phyloP scores from a whole-genome alignment of 208 protist genomes.

The Acanthamoeba sp. region DNA sequence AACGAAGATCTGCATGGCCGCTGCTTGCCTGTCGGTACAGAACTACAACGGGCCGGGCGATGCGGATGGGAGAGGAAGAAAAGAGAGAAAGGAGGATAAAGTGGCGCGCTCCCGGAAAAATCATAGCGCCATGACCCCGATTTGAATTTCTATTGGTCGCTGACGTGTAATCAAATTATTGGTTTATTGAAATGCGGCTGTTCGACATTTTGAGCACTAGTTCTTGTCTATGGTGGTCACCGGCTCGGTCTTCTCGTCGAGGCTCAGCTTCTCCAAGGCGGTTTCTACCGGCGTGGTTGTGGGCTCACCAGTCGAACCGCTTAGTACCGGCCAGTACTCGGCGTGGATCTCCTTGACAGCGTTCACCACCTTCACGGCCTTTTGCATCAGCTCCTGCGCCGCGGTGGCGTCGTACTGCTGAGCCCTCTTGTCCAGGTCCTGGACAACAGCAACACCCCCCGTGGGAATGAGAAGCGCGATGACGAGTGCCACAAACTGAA shows the following conservation, averaged over 20 bases:
- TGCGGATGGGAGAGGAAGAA: conserved; percentile 66
- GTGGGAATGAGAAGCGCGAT: too few relatives aligned
- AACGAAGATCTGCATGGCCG: conserved; percentile 94
- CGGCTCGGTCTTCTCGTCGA: too few relatives aligned
- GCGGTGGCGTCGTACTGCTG: not conserved
- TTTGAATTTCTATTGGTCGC: conserved; percentile 41
- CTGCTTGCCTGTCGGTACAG: conserved; percentile 13
- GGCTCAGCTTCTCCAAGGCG: not conserved
- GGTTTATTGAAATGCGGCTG: not conserved
- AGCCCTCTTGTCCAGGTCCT: conserved; percentile 29
- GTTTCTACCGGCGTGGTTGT: not conserved
- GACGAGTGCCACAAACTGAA: not conserved
- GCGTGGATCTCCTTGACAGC: conserved; percentile 10
- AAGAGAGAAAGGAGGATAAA: conserved; percentile 56
- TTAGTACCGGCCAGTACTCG: not conserved
- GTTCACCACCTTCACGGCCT: not conserved
- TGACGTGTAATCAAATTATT: conserved; percentile 16
- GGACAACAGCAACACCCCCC: not conserved
- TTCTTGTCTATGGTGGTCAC: not conserved
- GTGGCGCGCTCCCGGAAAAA: not conserved
- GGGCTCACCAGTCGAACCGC: not conserved
- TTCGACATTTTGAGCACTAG: not conserved
- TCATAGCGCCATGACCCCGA: not conserved
- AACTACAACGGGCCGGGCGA: conserved; percentile 4
- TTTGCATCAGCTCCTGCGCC: not conserved